Evolutionary conservation across 495 filamentous ascomycete genomes (phyloP).

Genomic region (Sordaria brevicollis): DNA sequence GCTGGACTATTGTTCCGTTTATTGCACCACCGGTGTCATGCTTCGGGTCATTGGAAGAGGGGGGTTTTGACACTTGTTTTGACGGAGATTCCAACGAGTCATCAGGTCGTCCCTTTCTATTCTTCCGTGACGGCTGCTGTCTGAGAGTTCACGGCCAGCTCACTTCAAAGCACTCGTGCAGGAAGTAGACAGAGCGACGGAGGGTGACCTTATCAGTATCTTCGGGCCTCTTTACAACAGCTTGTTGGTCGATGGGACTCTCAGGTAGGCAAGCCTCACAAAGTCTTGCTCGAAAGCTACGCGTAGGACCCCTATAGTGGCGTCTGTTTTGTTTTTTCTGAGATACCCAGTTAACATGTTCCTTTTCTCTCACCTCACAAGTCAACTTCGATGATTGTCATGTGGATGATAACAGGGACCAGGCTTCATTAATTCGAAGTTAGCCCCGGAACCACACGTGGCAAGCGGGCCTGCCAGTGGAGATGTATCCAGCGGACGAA

Average conservation of each 20-base stretch:
- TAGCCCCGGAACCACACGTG: not conserved
- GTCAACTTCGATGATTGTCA: not conserved
- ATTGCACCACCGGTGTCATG: not conserved
- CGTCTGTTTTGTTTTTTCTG: not conserved
- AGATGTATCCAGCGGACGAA: not conserved
- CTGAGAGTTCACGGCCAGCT: too few species aligned
- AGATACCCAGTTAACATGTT: not conserved
- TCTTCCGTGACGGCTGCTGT: not conserved
- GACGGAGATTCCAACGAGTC: too few species aligned
- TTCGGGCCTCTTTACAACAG: too few species aligned
- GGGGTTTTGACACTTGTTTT: too few species aligned
- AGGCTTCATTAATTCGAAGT: not conserved
- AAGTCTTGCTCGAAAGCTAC: not conserved
- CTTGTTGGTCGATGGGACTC: not conserved
- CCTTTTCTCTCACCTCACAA: too few species aligned
- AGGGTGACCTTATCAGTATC: not conserved
- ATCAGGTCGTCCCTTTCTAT: not conserved
- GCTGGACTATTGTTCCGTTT: not conserved
- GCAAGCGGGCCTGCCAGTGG: not conserved
- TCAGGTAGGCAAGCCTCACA: not conserved
- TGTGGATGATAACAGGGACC: not conserved
- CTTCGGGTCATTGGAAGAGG: too few species aligned
- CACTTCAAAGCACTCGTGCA: too few species aligned
- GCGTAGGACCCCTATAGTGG: not conserved
- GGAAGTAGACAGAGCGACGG: not conserved